A percentile compares a stretch with the other conserved stretches of the same genome.
Conservation (phyloP, 1,139 yeast genomes). For the Zygosaccharomyces sapae region DNA sequence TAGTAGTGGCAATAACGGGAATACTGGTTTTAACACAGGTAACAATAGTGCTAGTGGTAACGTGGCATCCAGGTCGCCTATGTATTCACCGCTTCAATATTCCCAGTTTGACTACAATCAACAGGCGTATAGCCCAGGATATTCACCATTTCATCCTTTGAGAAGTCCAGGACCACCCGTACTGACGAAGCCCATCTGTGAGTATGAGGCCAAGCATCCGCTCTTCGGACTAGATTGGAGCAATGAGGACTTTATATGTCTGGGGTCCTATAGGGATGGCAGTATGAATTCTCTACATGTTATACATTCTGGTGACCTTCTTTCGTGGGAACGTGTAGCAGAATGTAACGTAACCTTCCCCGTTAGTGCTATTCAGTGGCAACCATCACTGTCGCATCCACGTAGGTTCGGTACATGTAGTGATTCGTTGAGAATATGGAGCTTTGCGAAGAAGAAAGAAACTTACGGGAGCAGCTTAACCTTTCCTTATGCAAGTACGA, state of each 20-base stretch:
- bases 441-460: slow-evolving; percentile 24
- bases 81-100: slow-evolving; percentile 31
- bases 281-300: slow-evolving; percentile 32
- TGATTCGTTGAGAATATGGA: slow-evolving; percentile 37
- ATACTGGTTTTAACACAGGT: slow-evolving; percentile 3
- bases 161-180: slow-evolving; percentile 15
- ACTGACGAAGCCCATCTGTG: slow-evolving; percentile 22
- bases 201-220: slow-evolving; percentile 29
- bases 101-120: slow-evolving; percentile 20
- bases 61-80: slow-evolving; percentile 25
- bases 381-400: slow-evolving; percentile 41
- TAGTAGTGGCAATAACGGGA: slow-evolving; percentile 4
- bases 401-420: slow-evolving; percentile 36
- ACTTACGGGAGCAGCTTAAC: slow-evolving; percentile 32
- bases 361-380: slow-evolving; percentile 63
- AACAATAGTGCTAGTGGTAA: slow-evolving; percentile 11
- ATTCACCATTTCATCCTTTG: slow-evolving; percentile 21
- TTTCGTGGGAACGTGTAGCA: slow-evolving; percentile 47
- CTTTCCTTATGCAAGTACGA: slow-evolving; percentile 34
- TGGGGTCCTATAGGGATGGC: slow-evolving; percentile 37
- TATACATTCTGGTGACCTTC: slow-evolving; percentile 39
- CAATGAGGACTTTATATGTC: slow-evolving; percentile 30
- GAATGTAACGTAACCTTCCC: slow-evolving; percentile 56
- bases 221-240: slow-evolving; percentile 36
- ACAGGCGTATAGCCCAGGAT: slow-evolving; percentile 16